Evolutionary conservation across 768 basidiomycete species (phyloP).

Genomic region (Phaffia australis): DNA sequence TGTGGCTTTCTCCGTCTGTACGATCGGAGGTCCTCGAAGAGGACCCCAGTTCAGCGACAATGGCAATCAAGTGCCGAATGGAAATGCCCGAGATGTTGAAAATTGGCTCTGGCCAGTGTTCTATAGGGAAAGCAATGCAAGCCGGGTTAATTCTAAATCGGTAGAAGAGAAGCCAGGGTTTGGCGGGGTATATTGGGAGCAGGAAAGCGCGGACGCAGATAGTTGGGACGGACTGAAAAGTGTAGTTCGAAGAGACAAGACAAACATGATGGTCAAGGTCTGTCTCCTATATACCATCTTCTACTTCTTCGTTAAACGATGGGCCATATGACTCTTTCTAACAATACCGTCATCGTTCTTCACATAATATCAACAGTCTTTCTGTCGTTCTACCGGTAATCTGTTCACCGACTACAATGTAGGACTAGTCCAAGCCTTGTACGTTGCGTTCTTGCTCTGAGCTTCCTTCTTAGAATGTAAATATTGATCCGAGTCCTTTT

Average conservation of each 20-base stretch:
- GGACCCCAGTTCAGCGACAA: neutral
- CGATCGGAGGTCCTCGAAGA: constrained; percentile 33
- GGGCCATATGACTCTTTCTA: neutral
- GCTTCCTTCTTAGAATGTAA: too few relatives aligned
- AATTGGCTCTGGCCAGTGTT: too few relatives aligned
- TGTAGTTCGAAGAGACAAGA: constrained; percentile 36
- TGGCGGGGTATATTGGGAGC: constrained; percentile 13
- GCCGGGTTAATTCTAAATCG: neutral
- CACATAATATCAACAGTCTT: constrained; percentile 28
- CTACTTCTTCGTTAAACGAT: neutral
- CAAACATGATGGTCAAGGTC: constrained; percentile 38
- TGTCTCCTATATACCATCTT: constrained; percentile 13
- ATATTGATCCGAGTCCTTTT: too few relatives aligned
- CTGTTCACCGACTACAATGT: constrained; percentile 33
- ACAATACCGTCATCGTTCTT: neutral
- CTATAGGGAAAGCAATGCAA: too few relatives aligned
- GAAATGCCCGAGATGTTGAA: too few relatives aligned
- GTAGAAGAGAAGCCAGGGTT: constrained; percentile 11
- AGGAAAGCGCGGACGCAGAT: constrained; percentile 31
- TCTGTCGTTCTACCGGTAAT: constrained; percentile 36
- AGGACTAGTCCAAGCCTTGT: constrained; percentile 18
- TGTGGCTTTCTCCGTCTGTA: constrained; percentile 40
- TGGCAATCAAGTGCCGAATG: too few relatives aligned
- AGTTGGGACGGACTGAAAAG: constrained; percentile 24
- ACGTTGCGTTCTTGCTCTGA: too few relatives aligned